Base-by-base conservation (phyloP, 1,284 basidiomycete genomes). In the Fomitopsis betulina region DNA sequence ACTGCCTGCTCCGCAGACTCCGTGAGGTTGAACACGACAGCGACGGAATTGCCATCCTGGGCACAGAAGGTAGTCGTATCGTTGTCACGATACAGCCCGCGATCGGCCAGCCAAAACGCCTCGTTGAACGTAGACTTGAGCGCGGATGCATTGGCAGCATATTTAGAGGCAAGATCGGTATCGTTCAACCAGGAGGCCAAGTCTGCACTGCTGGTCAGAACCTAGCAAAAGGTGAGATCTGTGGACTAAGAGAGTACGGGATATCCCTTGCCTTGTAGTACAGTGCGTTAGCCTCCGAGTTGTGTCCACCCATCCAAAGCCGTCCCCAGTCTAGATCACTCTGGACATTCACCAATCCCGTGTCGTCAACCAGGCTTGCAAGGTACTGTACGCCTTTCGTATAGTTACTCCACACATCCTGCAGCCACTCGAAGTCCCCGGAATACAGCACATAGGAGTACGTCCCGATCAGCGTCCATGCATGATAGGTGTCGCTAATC, bases 31-130 rank as follows among this genome's bases (percentile, higher is more conserved):
- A 77, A 82, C 21, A 81, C 58, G 4, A 82, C 70, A 1, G 80
- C 79, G 55, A 81, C 71, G 2, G 79, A 75, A 63, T 82, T 82
- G 6, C 76, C 79, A 59, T 82, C 80, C 60, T 82, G 79, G 1
- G 80, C 80, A 45, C 73, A 72, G 19, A 82, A 68, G 15, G 73
- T 73, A 13, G 75, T 76, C 35, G 71, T 72, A 17, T 63, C 62
- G 63, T 80, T 81, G 65, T 82, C 79, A 10, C 75, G 71, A 64
- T 77, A 82, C 73, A 81, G 67, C 3, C 79, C 79, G 15, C 64
- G 71, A 12, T 60, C 57, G 0, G 69, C 68, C 38, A 78, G 73
- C 79, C 79, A 81, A 58, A 82, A 74, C 3, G 73, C 67, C 2
- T 67, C 61, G 65, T 82, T 81, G 67, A 72, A 80, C 1, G 67